These are phyloP conservation scores for Trypethelium eluteriae DNA, from an alignment of 495 filamentous ascomycete genomes.

Conservation along the genomic window DNA sequence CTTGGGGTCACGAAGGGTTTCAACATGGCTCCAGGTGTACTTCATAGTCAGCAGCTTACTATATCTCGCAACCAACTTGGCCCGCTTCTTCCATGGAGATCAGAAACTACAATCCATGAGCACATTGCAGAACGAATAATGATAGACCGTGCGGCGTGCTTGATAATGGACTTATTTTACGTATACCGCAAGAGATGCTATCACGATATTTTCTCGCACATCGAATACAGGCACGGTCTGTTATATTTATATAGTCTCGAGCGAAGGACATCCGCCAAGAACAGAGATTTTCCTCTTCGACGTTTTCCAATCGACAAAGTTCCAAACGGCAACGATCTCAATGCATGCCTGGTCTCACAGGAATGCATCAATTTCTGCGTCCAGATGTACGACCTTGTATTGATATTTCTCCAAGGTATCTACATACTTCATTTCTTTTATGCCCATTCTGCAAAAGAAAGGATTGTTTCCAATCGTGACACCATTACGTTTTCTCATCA, in stretches of 20 bases:
- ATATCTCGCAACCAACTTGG: background rate
- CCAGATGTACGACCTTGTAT: background rate
- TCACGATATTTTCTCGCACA: background rate
- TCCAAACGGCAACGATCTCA: background rate
- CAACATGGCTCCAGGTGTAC: background rate
- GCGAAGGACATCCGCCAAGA: background rate
- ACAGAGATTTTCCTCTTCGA: background rate
- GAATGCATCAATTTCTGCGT: background rate
- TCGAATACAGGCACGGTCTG: background rate
- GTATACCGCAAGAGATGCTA: background rate
- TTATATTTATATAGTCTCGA: background rate
- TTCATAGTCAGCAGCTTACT: background rate
- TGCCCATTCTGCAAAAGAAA: background rate
- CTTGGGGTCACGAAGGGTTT: background rate
- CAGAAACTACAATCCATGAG: background rate
- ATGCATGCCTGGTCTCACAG: background rate
- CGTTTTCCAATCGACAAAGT: background rate
- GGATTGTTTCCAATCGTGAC: background rate
- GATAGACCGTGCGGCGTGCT: background rate
- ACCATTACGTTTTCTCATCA: background rate
- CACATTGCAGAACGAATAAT: background rate
- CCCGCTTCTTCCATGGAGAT: background rate
- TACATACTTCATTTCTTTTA: background rate
- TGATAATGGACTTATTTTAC: background rate
- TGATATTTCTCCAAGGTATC: background rate